phyloP scores from a whole-genome alignment of 805 yeast genomes.

The Hanseniaspora occidentalis region DNA sequence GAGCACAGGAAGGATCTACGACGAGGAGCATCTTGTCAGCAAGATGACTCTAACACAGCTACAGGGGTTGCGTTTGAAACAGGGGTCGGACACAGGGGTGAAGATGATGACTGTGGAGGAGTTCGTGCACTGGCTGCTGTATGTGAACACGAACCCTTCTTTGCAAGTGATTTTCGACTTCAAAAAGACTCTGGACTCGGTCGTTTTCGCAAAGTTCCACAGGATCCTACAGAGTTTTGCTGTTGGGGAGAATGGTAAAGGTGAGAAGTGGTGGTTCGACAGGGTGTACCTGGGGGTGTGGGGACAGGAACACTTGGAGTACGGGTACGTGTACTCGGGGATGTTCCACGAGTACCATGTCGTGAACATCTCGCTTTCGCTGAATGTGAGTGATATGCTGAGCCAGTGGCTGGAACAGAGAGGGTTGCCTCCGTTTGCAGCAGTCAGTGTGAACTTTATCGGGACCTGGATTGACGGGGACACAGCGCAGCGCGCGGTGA shows the following conservation, averaged over 20 bases:
- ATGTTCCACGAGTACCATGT: slow-evolving; percentile 26
- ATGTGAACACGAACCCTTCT: slow-evolving; percentile 14
- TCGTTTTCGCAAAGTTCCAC: slow-evolving; percentile 29
- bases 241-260: slow-evolving; percentile 8
- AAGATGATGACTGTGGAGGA: slow-evolving; percentile 32
- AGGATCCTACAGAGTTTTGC: slow-evolving; percentile 25
- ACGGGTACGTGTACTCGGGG: slow-evolving; percentile 27
- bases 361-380: slow-evolving; percentile 21
- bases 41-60: slow-evolving; percentile 26
- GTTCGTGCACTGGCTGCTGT: slow-evolving; percentile 28
- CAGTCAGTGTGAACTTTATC: slow-evolving; percentile 37
- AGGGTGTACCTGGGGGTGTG: slow-evolving; percentile 41
- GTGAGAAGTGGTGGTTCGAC: slow-evolving; percentile 31
- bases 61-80: slow-evolving; percentile 23
- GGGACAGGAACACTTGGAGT: slow-evolving; percentile 33
- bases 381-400: slow-evolving; percentile 7
- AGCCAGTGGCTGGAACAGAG: slow-evolving; percentile 26
- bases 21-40: slow-evolving; percentile 26
- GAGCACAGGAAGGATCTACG: slow-evolving; percentile 36
- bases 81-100: slow-evolving; percentile 16
- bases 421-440: slow-evolving; percentile 33
- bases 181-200: slow-evolving; percentile 33
- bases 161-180: slow-evolving; percentile 37
- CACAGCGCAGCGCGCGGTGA: slow-evolving; percentile 15
- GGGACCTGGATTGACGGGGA: slow-evolving; percentile 34